Conservation (phyloP, 2,329 filamentous ascomycete genomes). For the Trichoderma citrinoviride region DNA sequence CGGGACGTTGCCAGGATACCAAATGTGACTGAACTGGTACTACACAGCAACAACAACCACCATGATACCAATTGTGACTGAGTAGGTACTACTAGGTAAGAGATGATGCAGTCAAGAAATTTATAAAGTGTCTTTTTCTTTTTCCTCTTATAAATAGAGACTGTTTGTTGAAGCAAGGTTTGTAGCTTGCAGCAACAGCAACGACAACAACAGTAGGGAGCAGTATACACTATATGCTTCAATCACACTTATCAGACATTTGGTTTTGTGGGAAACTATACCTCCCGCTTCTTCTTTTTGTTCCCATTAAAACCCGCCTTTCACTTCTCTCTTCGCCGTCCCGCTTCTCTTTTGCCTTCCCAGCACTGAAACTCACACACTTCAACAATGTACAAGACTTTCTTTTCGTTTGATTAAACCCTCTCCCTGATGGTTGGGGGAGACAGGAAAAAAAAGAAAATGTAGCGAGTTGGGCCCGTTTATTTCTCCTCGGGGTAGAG, state of each 20-base stretch:
- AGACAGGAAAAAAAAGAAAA: too few species aligned
- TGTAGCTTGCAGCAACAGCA: background rate
- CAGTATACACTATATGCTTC: slow-evolving; percentile 26
- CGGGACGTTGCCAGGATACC: background rate
- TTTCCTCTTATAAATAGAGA: slow-evolving; percentile 4
- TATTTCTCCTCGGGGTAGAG: slow-evolving; percentile 71
- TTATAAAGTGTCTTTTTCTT: background rate
- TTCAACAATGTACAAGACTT: slow-evolving; percentile 36
- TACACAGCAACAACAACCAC: too few species aligned
- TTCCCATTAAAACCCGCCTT: slow-evolving; percentile 27
- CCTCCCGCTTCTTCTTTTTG: slow-evolving; percentile 3
- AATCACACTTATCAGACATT: slow-evolving; percentile 32
- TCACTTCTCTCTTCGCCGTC: background rate
- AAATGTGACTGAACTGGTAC: background rate
- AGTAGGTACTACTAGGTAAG: background rate
- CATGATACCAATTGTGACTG: background rate
- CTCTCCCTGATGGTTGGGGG: too few species aligned
- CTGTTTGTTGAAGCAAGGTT: slow-evolving; percentile 3
- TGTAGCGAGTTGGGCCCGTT: slow-evolving; percentile 15
- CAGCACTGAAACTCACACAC: slow-evolving; percentile 27
- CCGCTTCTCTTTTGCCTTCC: slow-evolving; percentile 27
- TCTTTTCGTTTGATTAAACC: slow-evolving; percentile 2
- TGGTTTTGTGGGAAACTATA: slow-evolving; percentile 26
- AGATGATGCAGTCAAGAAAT: background rate
- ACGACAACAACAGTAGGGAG: background rate